Evolutionary conservation across 202 grass and related monocot species (phyloP), one percentile per base, ranked within the genome.

Genomic region (Saccharum hybrid): DNA sequence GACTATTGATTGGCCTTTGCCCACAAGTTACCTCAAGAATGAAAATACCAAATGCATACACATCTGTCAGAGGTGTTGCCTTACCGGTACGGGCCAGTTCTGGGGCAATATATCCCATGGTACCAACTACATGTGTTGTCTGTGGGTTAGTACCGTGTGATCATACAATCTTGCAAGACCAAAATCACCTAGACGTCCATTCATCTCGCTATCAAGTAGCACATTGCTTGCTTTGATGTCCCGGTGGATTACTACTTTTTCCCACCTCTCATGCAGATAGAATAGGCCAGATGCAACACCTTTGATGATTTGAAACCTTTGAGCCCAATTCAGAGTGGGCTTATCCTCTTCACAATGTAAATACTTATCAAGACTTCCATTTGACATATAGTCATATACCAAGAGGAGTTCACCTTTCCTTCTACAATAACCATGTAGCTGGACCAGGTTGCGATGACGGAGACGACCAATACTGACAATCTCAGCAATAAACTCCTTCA

Each of bases 181-280:
- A 28, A 82, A 87, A 49, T 87, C 85, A 8, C 85, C 85, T 75
- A 87, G 66, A 12, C 57, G 74, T 39, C 72, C 85, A 65, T 82
- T 87, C 73, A 87, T 65, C n/a, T 87, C 79, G 38, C 66, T 3
- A 46, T 87, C 85, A 36, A 87, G 66, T 5, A 87, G 40, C 30
- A 87, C 79, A 34, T 87, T 87, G 73, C 85, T 83, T 10, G 85
- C 85, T 42, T 87, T 83, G 48, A 86, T 81, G 16, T 87, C 85
- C 6, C 85, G 57, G 42, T 87, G 85, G 6, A 87, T 36, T 1
- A 87, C 79, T 18, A 87, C 65, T 42, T 87, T 80, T 34, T 87
- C 85, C 85, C 85, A 87, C 12, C 76, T 74, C 23, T 87, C 85
- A 33, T 87, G 85, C 2, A 87, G 73, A 10, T 87, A 87, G 5